phyloP scores from a whole-genome alignment of 441 rosid species.

The Croton laevigatus region DNA sequence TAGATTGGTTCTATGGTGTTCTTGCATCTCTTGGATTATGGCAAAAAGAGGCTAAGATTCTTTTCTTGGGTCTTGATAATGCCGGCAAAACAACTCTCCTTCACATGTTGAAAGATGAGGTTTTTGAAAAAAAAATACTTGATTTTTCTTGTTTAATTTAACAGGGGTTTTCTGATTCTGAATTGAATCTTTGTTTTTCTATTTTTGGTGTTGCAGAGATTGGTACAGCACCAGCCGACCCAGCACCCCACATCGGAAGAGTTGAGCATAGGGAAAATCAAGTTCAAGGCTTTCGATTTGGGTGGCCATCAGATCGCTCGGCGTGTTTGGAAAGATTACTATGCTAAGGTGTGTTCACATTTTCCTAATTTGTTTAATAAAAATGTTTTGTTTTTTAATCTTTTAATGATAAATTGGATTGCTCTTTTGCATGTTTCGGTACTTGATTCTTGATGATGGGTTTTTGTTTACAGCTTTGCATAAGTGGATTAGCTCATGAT shows the following conservation, averaged over 20 bases:
- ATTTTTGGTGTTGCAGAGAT: constrained; percentile 44
- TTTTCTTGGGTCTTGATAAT: constrained; percentile 83
- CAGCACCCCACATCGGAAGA: constrained; percentile 92
- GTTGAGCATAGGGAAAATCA: constrained; percentile 85
- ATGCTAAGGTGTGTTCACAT: constrained; percentile 59
- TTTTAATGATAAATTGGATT: constrained; percentile 2
- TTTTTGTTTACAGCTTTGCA: background rate
- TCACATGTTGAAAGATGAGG: constrained; percentile 94
- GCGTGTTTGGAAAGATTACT: constrained; percentile 92
- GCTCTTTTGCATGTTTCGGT: background rate
- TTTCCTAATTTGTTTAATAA: background rate
- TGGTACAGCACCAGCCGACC: constrained; percentile 94
- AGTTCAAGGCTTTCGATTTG: constrained; percentile 91
- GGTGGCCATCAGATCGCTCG: constrained; percentile 98
- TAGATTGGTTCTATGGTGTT: constrained; percentile 88
- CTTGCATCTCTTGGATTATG: constrained; percentile 78
- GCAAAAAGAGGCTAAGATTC: constrained; percentile 93
- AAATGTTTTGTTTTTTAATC: background rate
- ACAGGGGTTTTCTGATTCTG: background rate
- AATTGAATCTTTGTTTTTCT: background rate
- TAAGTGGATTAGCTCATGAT: background rate
- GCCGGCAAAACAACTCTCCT: constrained; percentile 92
- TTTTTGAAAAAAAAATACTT: constrained; percentile 8
- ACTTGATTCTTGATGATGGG: constrained; percentile 1
- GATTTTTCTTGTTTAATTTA: background rate